Base-by-base conservation (phyloP, 2,329 filamentous ascomycete species). In the Neophaeococcomyces mojaviensis region DNA sequence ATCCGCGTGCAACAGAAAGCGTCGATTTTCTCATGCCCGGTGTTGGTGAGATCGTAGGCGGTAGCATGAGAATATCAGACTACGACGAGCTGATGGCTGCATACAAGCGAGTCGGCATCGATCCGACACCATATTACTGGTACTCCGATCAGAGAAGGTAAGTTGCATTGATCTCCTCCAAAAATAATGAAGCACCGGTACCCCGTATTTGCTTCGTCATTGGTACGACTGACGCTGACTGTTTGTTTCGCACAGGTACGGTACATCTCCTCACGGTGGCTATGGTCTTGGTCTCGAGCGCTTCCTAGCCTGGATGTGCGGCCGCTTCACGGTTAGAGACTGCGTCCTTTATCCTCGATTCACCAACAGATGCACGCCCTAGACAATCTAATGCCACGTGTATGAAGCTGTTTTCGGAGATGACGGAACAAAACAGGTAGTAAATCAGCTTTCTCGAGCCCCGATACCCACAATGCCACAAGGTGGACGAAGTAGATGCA, bases 71-170 rank as follows among this genome's bases (percentile, higher is more conserved):
- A 66, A 94, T 96, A 79, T 81, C 89, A 62, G 82, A 86, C 63
- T 88, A 86, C 63, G 86, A 94, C 12, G 88, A 95, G 73, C 72
- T 96, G 55, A 82, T 96, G 74, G 82, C 76, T 19, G 92, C 87
- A 1, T 98, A 94, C 65, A 81, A 88, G 67, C 80, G 84, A 52
- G 85, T 96, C 68, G 84, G 83, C 33, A 94, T 97, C 64, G 81
- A 86, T 58, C 80, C 88, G 16, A 78, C 78, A 58, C 82, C 84
- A 37, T 97, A 97, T 71, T 97, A 94, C 76, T 98, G 92, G 92
- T 98, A 97, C 72, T 94, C 88, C 26, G 92, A 96, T 70, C 88
- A 95, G 78, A 77, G 89, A 64, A 94, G 92, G 86, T 89, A 69
- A 74, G 83, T 80, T 50, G 12, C 16, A 19, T 49, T 52, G 42